Percentiles rank a stretch among this genome's conserved stretches.
Conservation (phyloP, 805 yeast genomes). For the Lachancea thermotolerans region DNA sequence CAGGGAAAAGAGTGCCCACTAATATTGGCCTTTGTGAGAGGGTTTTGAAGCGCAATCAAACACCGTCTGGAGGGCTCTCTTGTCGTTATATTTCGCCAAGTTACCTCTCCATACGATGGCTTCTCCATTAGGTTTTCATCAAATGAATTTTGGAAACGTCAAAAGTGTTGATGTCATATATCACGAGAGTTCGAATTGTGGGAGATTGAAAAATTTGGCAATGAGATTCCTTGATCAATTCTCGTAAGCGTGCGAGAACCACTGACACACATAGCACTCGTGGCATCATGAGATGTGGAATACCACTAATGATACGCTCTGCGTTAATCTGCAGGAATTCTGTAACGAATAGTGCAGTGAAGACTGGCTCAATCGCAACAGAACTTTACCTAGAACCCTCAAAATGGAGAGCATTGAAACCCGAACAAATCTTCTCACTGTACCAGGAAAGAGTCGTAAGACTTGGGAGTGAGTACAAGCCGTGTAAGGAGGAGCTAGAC, state of each 20-base stretch:
- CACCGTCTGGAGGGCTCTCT: no score
- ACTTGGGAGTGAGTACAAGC: conserved; percentile 46
- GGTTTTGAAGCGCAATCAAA: not conserved
- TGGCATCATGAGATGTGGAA: not conserved
- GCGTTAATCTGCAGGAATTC: conserved; percentile 2
- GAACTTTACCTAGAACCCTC: conserved; percentile 52
- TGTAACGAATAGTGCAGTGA: not conserved
- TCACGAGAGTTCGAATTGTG: no score
- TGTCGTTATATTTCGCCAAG: no score
- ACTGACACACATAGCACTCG: no score
- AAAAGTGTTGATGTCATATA: no score
- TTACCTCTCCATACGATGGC: no score
- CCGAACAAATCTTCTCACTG: conserved; percentile 53
- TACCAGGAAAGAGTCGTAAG: conserved; percentile 51
- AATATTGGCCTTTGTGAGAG: not conserved
- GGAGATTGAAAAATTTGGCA: not conserved
- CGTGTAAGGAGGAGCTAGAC: conserved; percentile 45
- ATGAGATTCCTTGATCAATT: no score
- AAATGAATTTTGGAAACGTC: no score
- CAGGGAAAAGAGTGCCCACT: not conserved
- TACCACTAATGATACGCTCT: conserved; percentile 4
- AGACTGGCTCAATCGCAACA: conserved; percentile 6
- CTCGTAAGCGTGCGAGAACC: no score
- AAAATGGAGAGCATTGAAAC: conserved; percentile 63
- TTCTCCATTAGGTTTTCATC: no score